Evolutionary conservation across 2,329 filamentous ascomycete genomes (phyloP).

Genomic region (Ophiostoma perfectum): DNA sequence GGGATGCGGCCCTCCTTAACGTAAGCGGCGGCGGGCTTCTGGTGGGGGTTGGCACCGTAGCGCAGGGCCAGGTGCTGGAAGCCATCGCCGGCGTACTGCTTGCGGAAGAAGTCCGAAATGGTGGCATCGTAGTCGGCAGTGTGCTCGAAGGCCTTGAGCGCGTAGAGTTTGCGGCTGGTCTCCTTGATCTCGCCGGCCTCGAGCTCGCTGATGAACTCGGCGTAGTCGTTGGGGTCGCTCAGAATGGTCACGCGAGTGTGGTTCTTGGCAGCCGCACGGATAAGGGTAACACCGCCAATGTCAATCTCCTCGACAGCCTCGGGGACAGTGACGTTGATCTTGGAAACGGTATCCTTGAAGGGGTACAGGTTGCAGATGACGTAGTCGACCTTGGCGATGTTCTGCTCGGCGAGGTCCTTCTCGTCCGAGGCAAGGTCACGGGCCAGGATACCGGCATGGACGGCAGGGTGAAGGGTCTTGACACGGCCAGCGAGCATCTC

Average conservation of each 20-base stretch:
- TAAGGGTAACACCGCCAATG: conserved; percentile 93
- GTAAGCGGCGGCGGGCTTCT: conserved; percentile 90
- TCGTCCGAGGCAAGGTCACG: conserved; percentile 92
- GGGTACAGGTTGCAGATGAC: conserved; percentile 98
- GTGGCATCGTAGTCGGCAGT: conserved; percentile 94
- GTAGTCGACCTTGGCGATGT: conserved; percentile 91
- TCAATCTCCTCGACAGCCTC: conserved; percentile 99
- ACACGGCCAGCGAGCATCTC: conserved; percentile 84
- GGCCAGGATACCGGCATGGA: conserved; percentile 85
- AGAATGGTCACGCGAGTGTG: conserved; percentile 93
- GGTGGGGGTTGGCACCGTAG: conserved; percentile 96
- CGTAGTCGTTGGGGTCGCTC: conserved; percentile 88
- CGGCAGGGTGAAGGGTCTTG: conserved; percentile 90
- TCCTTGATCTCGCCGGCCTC: conserved; percentile 82
- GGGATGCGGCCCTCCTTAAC: conserved; percentile 68
- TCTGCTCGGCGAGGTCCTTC: conserved; percentile 91
- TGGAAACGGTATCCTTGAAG: conserved; percentile 96
- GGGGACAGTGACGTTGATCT: conserved; percentile 92
- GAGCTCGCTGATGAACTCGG: conserved; percentile 87
- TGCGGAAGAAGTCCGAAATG: conserved; percentile 95
- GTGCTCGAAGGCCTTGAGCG: conserved; percentile 96
- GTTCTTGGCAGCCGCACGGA: conserved; percentile 96
- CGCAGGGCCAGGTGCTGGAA: conserved; percentile 78
- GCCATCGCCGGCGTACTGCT: conserved; percentile 86
- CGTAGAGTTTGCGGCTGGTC: conserved; percentile 78